Percentiles rank a stretch among this genome's conserved stretches.
Conservation (phyloP, 345 rosid genomes). For the Bruguiera gymnorhiza region DNA sequence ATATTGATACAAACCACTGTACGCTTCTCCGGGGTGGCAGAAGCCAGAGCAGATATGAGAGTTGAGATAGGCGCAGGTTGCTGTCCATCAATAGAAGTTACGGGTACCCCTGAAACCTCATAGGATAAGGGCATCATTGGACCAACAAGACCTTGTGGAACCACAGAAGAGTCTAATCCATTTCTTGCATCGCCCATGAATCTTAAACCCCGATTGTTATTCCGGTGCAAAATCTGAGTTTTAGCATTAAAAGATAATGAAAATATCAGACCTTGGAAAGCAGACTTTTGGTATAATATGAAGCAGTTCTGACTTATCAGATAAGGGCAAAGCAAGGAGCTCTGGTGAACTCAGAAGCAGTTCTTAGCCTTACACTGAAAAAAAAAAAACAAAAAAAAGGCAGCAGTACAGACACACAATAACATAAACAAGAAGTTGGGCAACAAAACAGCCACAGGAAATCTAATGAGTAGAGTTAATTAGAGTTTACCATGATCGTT, state of each 20-base stretch:
- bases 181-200: constrained; percentile 42
- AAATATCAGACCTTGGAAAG: not conserved
- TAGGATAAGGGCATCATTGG: constrained; percentile 39
- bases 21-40: constrained; percentile 38
- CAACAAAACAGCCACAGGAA: too few species aligned
- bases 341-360: too few species aligned
- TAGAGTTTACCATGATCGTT: too few species aligned
- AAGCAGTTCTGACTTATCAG: too few species aligned
- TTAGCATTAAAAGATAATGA: not conserved
- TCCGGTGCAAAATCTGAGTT: constrained; percentile 39
- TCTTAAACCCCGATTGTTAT: constrained; percentile 39
- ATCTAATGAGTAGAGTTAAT: too few species aligned
- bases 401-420: too few species aligned
- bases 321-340: too few species aligned
- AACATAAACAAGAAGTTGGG: too few species aligned
- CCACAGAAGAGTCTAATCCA: constrained; percentile 37
- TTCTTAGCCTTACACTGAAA: too few species aligned
- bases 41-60: constrained; percentile 55
- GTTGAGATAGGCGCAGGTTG: constrained; percentile 36
- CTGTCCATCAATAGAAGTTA: constrained; percentile 24
- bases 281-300: not conserved
- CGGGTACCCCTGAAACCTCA: constrained; percentile 43
- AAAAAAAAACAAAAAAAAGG: too few species aligned
- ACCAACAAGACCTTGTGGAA: constrained; percentile 38
- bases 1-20: constrained; percentile 11